phyloP scores from a whole-genome alignment of 495 filamentous ascomycete species.

The Aspergillus carlsbadensis region DNA sequence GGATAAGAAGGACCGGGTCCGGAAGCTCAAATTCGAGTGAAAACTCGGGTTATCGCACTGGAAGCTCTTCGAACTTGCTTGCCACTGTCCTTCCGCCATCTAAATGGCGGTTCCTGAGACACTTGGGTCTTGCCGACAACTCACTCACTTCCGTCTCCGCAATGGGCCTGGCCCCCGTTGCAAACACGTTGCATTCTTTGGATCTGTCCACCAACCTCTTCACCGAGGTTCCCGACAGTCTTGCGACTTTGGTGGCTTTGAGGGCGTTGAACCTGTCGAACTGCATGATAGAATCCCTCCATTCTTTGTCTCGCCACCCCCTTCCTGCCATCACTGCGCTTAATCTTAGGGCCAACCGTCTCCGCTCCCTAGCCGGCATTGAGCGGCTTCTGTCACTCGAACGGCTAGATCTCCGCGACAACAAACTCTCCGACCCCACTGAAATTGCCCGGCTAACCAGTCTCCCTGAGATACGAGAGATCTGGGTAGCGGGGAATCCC shows the following conservation, averaged over 20 bases:
- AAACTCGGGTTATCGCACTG: conserved; percentile 63
- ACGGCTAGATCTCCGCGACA: conserved; percentile 87
- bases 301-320: conserved; percentile 81
- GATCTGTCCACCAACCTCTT: conserved; percentile 92
- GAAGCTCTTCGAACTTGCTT: conserved; percentile 73
- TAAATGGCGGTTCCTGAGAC: conserved; percentile 93
- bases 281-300: conserved; percentile 96
- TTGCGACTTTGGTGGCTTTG: conserved; percentile 77
- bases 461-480: conserved; percentile 85
- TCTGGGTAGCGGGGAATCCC: conserved; percentile 87
- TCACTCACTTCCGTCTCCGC: conserved; percentile 74
- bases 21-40: conserved; percentile 90
- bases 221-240: conserved; percentile 83
- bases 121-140: conserved; percentile 91
- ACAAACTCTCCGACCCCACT: conserved; percentile 83
- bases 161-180: conserved; percentile 72
- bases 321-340: conserved; percentile 90
- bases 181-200: conserved; percentile 82
- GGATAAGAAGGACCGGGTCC: conserved; percentile 81
- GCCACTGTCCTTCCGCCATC: conserved; percentile 65
- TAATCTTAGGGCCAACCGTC: conserved; percentile 86
- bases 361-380: conserved; percentile 85
- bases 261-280: conserved; percentile 88
- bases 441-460: conserved; percentile 88
- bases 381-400: conserved; percentile 87